Base-by-base conservation (phyloP, 192 early-diverging fungal genomes). In the Chytriomyces sp. region DNA sequence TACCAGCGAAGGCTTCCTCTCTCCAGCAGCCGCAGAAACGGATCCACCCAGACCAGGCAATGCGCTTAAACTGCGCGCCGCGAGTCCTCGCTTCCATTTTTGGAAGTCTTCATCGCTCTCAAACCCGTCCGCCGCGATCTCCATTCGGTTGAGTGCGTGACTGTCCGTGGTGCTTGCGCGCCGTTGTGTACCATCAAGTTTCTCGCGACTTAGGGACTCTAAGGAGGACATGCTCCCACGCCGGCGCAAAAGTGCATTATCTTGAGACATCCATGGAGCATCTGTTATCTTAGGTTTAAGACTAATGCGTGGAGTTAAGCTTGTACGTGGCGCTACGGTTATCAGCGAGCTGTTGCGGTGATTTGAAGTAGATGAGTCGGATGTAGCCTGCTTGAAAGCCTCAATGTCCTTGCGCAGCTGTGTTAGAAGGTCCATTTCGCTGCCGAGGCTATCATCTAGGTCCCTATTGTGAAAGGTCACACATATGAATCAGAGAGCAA, bases 341-440 rank as follows among this genome's bases (percentile, higher is more conserved):
- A n/a, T n/a, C n/a, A n/a, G n/a, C n/a, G n/a, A n/a, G n/a, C n/a
- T n/a, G 44, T 49, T 49, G 14, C 44, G 44, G 22, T 22, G 44
- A 14, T 14, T 49, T n/a, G n/a, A n/a, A 22, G 44, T 49, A 14
- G 44, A 0, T 49, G 44, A n/a, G 14, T 49, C 44, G 17, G 44
- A 49, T 14, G 44, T n/a, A 14, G 22, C 44, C 3, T 32, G 12
- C 19, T 37, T 52, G 10, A 68, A 56, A 32, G 44, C 33, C 22
- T 54, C 52, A 12, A 68, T 68, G 10, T 68, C 66, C 25, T 56
- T 53, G 8, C 66, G 49, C 25, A 68, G 26, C 28, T 68, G 66
- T 7, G 34, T 31, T 32, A 68, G 54, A 0, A 68, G 19, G 33
- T 68, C 66, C 66, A 56, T n/a, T 68, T 68, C 66, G 33, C 53